Conservation (phyloP, 306 rosid genomes). For the Dicorynia guianensis region DNA sequence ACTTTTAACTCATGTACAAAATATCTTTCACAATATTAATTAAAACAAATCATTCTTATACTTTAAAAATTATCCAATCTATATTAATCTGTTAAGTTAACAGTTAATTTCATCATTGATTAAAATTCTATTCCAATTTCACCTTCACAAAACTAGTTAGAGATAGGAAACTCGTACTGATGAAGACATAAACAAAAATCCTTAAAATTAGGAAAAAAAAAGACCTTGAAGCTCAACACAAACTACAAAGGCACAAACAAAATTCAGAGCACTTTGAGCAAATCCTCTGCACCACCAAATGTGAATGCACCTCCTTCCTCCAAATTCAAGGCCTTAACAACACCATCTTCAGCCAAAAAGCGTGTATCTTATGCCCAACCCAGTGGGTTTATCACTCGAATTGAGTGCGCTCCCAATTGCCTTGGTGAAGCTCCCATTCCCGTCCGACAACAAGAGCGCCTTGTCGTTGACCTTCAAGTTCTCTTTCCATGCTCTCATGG, state of each 20-base stretch:
- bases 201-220: neutral
- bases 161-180: neutral
- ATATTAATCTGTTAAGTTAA: too few relatives aligned
- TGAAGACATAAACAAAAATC: neutral
- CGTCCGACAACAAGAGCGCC: conserved; percentile 77
- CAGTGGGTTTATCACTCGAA: conserved; percentile 91
- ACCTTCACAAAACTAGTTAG: conserved; percentile 29
- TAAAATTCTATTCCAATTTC: too few relatives aligned
- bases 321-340: conserved; percentile 88
- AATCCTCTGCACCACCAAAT: conserved; percentile 81
- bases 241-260: conserved; percentile 8
- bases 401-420: conserved; percentile 86
- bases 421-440: conserved; percentile 82
- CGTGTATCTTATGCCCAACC: conserved; percentile 85
- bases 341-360: conserved; percentile 91
- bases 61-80: too few relatives aligned
- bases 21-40: too few relatives aligned
- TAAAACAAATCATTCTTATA: too few relatives aligned
- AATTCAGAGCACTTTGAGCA: conserved; percentile 68
- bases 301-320: conserved; percentile 99
- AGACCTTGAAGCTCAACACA: neutral
- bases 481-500: conserved; percentile 91
- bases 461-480: conserved; percentile 71
- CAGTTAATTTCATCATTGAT: too few relatives aligned
- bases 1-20: too few relatives aligned